Base-by-base conservation (phyloP, 169 alveolate species). In the Plasmodium fragile region DNA sequence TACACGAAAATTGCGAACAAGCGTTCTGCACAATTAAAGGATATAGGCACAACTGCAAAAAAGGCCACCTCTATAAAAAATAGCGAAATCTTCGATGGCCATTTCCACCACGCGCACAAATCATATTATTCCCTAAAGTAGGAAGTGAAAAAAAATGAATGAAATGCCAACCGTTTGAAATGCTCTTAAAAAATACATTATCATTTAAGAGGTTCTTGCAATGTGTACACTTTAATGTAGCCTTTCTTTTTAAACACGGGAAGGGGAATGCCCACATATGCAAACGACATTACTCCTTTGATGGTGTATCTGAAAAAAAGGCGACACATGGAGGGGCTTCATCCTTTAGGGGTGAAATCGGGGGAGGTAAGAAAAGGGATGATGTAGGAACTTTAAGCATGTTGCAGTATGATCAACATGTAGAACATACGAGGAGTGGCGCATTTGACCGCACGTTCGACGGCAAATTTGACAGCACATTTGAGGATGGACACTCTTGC, bases 211-310 rank as follows among this genome's bases (percentile, higher is more conserved):
- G 49, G 34, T 59, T 43, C 71, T 89, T 78, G 55, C 90, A 89
- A 41, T 89, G 82, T 89, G 45, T 59, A 34, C 87, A 89, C 75
- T 59, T 78, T 78, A 89, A 89, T 59, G 45, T 89, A 71, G n/a
- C 25, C 52, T 22, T 78, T 59, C 89, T 41, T 39, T 78, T 34
- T 78, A 78, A 55, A 13, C 81, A 78, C 16, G 81, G 81, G 18
- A 89, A 83, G 75, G 75, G 75, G 25, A 70, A 53, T 4, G 18
- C 52, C 34, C 13, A 6, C 49, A 59, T 89, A 55, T 77, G 13
- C 45, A 89, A 41, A 70, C 79, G 89, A 8, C 65, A 39, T 65
- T 55, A 25, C 69, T 77, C 90, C 30, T 28, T 45, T 8, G 55
- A 55, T 89, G 81, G 53, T 45, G 69, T 39, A n/a, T 39, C 49